Conservation (phyloP, 129 eudicot genomes). For the Gnaphalium uliginosum region DNA sequence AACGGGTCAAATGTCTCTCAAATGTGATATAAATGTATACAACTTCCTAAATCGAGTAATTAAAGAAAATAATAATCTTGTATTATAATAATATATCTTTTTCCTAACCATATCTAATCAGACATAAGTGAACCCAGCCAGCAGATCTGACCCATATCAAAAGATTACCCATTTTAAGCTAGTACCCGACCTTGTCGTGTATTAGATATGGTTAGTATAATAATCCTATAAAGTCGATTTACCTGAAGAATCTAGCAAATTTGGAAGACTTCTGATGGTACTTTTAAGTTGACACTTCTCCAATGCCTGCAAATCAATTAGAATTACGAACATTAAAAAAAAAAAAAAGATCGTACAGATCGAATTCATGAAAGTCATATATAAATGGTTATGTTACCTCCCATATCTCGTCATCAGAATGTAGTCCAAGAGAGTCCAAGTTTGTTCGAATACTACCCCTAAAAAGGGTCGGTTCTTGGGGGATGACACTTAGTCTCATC, state of each 20-base stretch:
- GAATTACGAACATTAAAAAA: not conserved
- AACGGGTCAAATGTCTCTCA: not conserved
- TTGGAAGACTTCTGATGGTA: conserved; percentile 63
- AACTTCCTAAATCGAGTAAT: too few relatives aligned
- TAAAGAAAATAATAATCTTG: too few relatives aligned
- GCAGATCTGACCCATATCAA: not conserved
- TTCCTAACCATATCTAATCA: too few relatives aligned
- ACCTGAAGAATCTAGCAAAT: conserved; percentile 77
- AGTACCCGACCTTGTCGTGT: not conserved
- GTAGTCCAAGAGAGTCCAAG: conserved; percentile 67
- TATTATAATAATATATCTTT: too few relatives aligned
- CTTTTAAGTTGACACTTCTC: conserved; percentile 82
- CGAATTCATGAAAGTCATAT: not conserved
- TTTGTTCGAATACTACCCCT: conserved; percentile 70
- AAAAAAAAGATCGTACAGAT: not conserved
- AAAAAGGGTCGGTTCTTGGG: conserved; percentile 92
- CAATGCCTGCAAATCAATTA: conserved; percentile 51
- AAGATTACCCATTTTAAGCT: not conserved
- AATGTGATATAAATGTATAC: too few relatives aligned
- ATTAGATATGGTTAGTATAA: not conserved
- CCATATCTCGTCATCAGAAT: conserved; percentile 86
- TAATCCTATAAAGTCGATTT: conserved; percentile 15
- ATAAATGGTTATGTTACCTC: conserved; percentile 38
- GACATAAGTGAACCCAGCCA: too few relatives aligned
- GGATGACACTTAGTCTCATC: conserved; percentile 77